Base-by-base conservation (phyloP, 768 basidiomycete species). In the Xanthoconium purpureum region DNA sequence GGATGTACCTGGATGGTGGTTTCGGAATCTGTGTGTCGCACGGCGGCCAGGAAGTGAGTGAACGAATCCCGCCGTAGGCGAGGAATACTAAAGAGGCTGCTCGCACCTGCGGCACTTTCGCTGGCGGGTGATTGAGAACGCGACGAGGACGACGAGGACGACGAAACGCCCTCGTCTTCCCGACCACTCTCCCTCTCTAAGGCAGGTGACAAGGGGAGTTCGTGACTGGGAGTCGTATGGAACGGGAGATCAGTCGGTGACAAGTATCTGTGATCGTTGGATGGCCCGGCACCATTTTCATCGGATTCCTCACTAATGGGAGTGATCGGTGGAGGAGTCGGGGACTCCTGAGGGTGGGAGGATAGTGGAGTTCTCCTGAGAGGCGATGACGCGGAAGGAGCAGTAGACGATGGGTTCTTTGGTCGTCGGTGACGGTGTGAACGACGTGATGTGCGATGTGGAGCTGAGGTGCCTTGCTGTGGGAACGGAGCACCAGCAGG, bases 31-130 rank as follows among this genome's bases (percentile, higher is more conserved):
- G 83, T 74, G 74, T 77, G 78, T 79, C 84, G 77, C 71, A 80
- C 70, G 59, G 70, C 74, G 67, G 80, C 81, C 70, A 71, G 69
- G 77, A 83, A 77, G 76, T 84, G 83, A 83, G 85, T 84, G 80
- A 85, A 78, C 68, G 83, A 83, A 68, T 75, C 79, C 70, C 74
- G 80, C 57, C 80, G 82, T 74, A 81, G 81, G 71, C 85, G 84
- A 82, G 83, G 82, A 75, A 78, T 79, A 78, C 81, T 82, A 81
- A 89, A 90, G 71, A 83, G 85, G 83, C 80, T 88, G 75, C 82
- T 81, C 88, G 87, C 86, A 90, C 88, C 89, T 89, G 83, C 80
- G 68, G 75, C 72, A 75, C 67, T 70, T 72, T 79, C 72, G 64
- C 66, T 74, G 57, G 68, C 77, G 67, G 84, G 81, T 54, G 86